These are phyloP conservation scores for Aspergillus melleus DNA, from an alignment of 2,329 filamentous ascomycete genomes.

Conservation along the genomic window DNA sequence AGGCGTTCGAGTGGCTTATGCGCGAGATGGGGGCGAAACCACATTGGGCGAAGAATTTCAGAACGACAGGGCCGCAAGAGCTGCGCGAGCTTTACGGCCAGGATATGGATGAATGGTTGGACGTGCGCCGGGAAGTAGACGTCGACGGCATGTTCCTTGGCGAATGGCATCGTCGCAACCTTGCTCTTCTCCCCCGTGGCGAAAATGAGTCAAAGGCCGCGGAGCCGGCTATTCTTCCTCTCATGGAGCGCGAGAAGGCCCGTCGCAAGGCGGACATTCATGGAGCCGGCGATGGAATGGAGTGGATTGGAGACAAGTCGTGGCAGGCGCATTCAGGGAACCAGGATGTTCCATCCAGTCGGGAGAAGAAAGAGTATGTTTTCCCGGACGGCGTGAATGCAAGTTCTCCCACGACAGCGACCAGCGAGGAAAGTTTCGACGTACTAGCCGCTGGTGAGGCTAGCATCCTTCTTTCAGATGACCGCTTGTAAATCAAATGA, in stretches of 20 bases:
- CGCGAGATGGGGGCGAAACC: conserved; percentile 76
- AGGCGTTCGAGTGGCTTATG: conserved; percentile 91
- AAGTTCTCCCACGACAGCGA: conserved; percentile 40
- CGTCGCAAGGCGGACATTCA: conserved; percentile 27
- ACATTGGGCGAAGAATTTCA: conserved; percentile 94
- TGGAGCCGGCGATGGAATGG: conserved; percentile 41
- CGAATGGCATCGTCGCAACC: conserved; percentile 77
- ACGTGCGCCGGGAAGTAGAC: conserved; percentile 69
- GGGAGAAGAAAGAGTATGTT: conserved; percentile 10
- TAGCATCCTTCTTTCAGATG: conserved; percentile 38
- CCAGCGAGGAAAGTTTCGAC: conserved; percentile 52
- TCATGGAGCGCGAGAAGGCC: conserved; percentile 47
- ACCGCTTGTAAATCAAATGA: conserved; percentile 4
- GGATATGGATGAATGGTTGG: conserved; percentile 66
- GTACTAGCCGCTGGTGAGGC: conserved; percentile 46
- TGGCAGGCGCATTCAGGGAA: conserved; percentile 22
- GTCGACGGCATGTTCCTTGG: conserved; percentile 86
- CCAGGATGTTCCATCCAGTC: conserved; percentile 1
- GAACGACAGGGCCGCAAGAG: conserved; percentile 55
- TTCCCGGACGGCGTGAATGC: conserved; percentile 19
- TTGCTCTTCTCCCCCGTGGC: conserved; percentile 46
- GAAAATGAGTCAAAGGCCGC: conserved; percentile 14
- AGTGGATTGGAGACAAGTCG: conserved; percentile 42
- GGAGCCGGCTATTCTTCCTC: conserved; percentile 27
- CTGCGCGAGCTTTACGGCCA: conserved; percentile 69